A percentile compares a stretch with the other conserved stretches of the same genome.
Evolutionary conservation across 768 basidiomycete species (phyloP).

Genomic region (Psilocybe subaeruginosa): DNA sequence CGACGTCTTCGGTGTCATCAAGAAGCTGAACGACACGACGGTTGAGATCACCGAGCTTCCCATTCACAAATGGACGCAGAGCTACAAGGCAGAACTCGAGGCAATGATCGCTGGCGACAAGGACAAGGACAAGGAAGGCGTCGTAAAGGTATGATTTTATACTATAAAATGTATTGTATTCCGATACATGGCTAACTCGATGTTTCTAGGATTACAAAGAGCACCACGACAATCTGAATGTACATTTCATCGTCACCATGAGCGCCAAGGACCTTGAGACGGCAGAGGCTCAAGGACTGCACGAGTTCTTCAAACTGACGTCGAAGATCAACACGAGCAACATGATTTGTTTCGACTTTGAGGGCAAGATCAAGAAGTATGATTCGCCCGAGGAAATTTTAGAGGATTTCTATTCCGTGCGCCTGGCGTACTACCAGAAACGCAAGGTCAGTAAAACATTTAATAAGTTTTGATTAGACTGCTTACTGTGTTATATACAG

Average conservation of each 20-base stretch:
- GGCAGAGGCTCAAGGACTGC: conserved; percentile 86
- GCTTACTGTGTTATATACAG: conserved; percentile 41
- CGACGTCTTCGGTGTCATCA: conserved; percentile 73
- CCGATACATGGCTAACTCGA: background rate
- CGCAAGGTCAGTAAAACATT: conserved; percentile 69
- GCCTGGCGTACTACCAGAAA: conserved; percentile 92
- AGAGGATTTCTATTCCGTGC: conserved; percentile 88
- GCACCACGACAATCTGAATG: conserved; percentile 89
- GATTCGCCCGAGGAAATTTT: conserved; percentile 87
- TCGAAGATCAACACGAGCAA: conserved; percentile 87
- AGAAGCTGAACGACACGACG: conserved; percentile 83
- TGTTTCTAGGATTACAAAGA: conserved; percentile 91
- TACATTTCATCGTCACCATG: conserved; percentile 89
- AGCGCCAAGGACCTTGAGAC: conserved; percentile 78
- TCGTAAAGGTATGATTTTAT: conserved; percentile 65
- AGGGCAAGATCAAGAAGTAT: conserved; percentile 96
- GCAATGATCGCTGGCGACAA: conserved; percentile 83
- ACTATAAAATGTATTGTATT: background rate
- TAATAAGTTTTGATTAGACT: background rate
- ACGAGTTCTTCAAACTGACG: conserved; percentile 91
- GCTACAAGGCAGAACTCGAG: conserved; percentile 92
- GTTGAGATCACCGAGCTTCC: conserved; percentile 96
- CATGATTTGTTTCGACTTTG: conserved; percentile 98
- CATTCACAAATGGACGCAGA: conserved; percentile 93
- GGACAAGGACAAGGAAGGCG: conserved; percentile 57